Conservation (phyloP, 2,329 filamentous ascomycete species). For the Mollisiaceae sp. region DNA sequence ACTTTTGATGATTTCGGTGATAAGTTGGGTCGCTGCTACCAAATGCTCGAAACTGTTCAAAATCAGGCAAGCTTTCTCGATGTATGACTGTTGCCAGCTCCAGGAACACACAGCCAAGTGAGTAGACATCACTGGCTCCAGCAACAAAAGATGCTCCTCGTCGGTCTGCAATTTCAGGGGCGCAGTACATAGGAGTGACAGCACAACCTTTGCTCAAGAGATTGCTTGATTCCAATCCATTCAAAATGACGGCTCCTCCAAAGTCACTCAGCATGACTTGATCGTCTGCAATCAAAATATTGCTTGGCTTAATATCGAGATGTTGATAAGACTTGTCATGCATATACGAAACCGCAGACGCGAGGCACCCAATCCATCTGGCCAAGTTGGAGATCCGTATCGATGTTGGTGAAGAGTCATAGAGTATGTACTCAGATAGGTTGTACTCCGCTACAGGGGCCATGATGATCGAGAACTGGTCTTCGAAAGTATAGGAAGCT, state of each 20-base stretch:
- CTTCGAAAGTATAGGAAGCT: slow-evolving; percentile 15
- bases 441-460: slow-evolving; percentile 17
- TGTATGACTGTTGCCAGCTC: slow-evolving; percentile 19
- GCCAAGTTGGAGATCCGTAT: slow-evolving; percentile 10
- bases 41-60: slow-evolving; percentile 16
- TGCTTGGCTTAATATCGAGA: slow-evolving; percentile 23
- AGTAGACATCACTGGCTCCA: slow-evolving; percentile 18
- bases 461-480: slow-evolving; percentile 18
- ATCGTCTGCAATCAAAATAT: slow-evolving; percentile 8
- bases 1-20: slow-evolving; percentile 7
- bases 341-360: slow-evolving; percentile 16
- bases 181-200: slow-evolving; percentile 20
- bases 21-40: slow-evolving; percentile 5
- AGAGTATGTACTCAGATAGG: slow-evolving; percentile 14
- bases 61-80: slow-evolving; percentile 1
- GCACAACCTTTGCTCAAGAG: background rate
- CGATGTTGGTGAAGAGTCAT: background rate
- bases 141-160: background rate
- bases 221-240: background rate
- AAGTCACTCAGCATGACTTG: slow-evolving; percentile 18
- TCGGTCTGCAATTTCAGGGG: slow-evolving; percentile 12
- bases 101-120: slow-evolving; percentile 19
- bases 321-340: slow-evolving; percentile 17
- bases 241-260: slow-evolving; percentile 14
- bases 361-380: slow-evolving; percentile 17